phyloP scores from a whole-genome alignment of 768 basidiomycete species.

The Lactifluus pinguis region DNA sequence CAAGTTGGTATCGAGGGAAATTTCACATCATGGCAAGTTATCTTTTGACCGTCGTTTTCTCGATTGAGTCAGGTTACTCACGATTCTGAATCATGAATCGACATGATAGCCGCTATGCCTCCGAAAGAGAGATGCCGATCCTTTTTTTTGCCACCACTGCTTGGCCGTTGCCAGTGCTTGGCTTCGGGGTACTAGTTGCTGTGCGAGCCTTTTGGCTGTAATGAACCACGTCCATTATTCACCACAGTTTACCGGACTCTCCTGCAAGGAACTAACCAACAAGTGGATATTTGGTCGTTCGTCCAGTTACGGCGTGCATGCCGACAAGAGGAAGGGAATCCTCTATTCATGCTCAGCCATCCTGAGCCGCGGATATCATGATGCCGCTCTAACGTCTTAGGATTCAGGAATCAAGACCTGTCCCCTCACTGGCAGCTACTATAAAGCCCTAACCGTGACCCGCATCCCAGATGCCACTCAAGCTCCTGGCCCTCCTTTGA shows the following conservation, averaged over 20 bases:
- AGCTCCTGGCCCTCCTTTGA: background rate
- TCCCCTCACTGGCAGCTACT: no score
- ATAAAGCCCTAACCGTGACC: background rate
- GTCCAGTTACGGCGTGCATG: background rate
- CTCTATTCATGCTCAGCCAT: background rate
- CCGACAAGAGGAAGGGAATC: background rate
- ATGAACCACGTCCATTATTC: no score
- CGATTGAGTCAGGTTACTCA: background rate
- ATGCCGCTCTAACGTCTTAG: background rate
- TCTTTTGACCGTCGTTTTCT: background rate
- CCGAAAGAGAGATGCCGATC: background rate
- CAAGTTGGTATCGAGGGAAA: background rate
- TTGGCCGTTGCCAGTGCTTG: background rate
- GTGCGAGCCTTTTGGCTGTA: no score
- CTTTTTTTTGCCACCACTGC: background rate
- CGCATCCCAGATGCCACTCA: background rate
- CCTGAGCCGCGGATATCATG: background rate
- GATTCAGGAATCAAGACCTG: no score
- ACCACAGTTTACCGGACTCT: no score
- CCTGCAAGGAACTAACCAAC: no score
- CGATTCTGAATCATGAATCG: no score
- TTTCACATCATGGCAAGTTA: background rate
- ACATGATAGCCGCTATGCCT: background rate
- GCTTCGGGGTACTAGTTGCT: background rate
- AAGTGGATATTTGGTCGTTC: background rate